phyloP scores from a whole-genome alignment of 257 asterid genomes.

The Rubia yunnanensis region DNA sequence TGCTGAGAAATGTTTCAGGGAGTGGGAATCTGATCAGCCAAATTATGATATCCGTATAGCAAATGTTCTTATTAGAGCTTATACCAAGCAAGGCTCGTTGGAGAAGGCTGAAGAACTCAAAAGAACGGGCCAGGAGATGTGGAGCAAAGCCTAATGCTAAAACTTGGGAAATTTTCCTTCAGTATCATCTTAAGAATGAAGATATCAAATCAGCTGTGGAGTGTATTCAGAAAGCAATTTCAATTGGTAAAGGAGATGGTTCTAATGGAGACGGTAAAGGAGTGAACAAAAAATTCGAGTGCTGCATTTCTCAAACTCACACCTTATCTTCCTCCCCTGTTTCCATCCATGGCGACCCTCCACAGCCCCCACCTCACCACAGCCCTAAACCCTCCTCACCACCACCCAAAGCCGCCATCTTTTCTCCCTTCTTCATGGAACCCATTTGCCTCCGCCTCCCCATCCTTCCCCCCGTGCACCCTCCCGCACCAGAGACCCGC shows the following conservation, averaged over 20 bases:
- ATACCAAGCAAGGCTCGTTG: constrained; percentile 41
- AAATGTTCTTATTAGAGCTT: constrained; percentile 72
- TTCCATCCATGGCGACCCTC: constrained; percentile 45
- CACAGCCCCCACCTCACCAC: constrained; percentile 36
- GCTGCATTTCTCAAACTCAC: neutral
- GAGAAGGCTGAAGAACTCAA: constrained; percentile 64
- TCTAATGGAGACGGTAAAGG: too few relatives aligned
- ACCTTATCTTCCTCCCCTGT: constrained; percentile 28
- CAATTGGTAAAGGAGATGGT: constrained; percentile 58
- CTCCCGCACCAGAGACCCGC: constrained; percentile 19
- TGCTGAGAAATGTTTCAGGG: constrained; percentile 86
- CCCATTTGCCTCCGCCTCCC: constrained; percentile 28
- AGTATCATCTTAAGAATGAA: constrained; percentile 51
- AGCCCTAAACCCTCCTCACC: constrained; percentile 49
- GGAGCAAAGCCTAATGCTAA: constrained; percentile 67
- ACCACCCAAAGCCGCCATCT: too few relatives aligned
- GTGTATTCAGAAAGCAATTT: constrained; percentile 48
- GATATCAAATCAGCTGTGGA: constrained; percentile 46
- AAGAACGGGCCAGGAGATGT: constrained; percentile 45
- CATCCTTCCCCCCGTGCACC: constrained; percentile 35
- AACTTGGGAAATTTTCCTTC: constrained; percentile 81
- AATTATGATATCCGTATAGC: constrained; percentile 68
- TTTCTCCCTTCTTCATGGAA: constrained; percentile 25
- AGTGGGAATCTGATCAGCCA: constrained; percentile 53
- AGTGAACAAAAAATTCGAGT: too few relatives aligned